A percentile compares a stretch with the other conserved stretches of the same genome.
Evolutionary conservation across 495 filamentous ascomycete genomes (phyloP).

Genomic region (Hypoxylon rickii): DNA sequence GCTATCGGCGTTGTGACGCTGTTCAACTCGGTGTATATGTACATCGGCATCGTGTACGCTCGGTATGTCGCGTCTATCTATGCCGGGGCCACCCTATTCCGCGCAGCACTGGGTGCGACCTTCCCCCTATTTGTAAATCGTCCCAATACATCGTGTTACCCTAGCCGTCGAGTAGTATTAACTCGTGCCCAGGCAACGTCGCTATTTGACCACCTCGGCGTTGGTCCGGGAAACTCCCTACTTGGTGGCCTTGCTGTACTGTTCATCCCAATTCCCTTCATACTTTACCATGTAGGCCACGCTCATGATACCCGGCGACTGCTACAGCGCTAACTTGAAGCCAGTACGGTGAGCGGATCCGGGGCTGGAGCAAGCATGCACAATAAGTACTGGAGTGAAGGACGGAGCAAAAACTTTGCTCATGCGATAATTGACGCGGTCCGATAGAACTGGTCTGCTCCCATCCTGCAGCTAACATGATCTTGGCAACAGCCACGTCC

Average conservation of each 20-base stretch:
- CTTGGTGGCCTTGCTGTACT: constrained; percentile 51
- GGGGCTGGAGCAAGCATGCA: constrained; percentile 39
- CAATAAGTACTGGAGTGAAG: no score
- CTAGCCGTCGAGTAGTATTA: neutral
- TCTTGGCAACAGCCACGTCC: no score
- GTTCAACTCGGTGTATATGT: constrained; percentile 51
- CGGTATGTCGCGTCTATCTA: constrained; percentile 50
- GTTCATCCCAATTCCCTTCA: constrained; percentile 53
- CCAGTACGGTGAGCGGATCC: constrained; percentile 38
- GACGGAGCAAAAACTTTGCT: no score
- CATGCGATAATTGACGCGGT: no score
- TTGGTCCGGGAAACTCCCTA: constrained; percentile 54
- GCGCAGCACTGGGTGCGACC: constrained; percentile 48
- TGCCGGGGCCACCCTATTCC: constrained; percentile 53
- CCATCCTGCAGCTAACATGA: no score
- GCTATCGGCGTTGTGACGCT: constrained; percentile 57
- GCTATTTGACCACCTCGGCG: constrained; percentile 50
- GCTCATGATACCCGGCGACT: neutral
- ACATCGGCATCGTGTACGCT: constrained; percentile 39
- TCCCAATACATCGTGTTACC: neutral
- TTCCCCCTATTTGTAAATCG: constrained; percentile 53
- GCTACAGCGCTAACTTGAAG: constrained; percentile 19
- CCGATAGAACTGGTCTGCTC: no score
- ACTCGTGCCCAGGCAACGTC: constrained; percentile 40
- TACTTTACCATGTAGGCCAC: constrained; percentile 50